phyloP scores from a whole-genome alignment of 805 yeast species.

The Cyberlindnera euphorbiiphila region DNA sequence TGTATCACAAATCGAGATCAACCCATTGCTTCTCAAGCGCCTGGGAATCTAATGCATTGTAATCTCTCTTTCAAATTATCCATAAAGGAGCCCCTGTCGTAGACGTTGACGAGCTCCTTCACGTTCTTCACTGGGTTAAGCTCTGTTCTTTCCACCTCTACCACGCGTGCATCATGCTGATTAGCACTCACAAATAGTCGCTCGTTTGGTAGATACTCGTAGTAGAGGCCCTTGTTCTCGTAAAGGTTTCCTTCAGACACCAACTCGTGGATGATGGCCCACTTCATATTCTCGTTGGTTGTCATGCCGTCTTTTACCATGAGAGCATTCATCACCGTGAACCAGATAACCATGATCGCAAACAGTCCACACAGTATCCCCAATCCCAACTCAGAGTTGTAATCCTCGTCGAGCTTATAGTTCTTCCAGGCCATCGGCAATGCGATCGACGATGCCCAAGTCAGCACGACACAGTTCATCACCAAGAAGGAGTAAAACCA shows the following conservation, averaged over 20 bases:
- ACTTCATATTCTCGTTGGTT: conserved; percentile 69
- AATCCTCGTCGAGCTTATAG: conserved; percentile 3
- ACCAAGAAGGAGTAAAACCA: conserved; percentile 57
- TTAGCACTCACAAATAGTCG: conserved; percentile 24
- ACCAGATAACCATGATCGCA: conserved; percentile 40
- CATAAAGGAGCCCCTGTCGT: conserved; percentile 23
- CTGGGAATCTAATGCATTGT: conserved; percentile 12
- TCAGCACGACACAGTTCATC: conserved; percentile 41
- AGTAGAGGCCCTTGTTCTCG: conserved; percentile 13
- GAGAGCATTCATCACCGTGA: conserved; percentile 42
- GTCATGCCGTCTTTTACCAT: conserved; percentile 65
- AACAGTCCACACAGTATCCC: conserved; percentile 42
- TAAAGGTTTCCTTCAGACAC: conserved; percentile 38
- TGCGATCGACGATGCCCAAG: conserved; percentile 38
- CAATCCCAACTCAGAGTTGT: conserved; percentile 24
- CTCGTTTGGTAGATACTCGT: conserved; percentile 22
- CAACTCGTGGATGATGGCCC: conserved; percentile 60
- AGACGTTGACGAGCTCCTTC: conserved; percentile 19
- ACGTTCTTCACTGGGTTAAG: conserved; percentile 10
- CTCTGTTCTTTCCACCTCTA: conserved; percentile 6
- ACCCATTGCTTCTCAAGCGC: conserved; percentile 19
- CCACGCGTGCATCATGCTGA: conserved; percentile 14
- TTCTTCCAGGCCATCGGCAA: conserved; percentile 8
- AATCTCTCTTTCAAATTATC: conserved; percentile 19
- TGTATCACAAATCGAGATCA: conserved; percentile 8